Evolutionary conservation across 495 filamentous ascomycete species (phyloP), one percentile per base, ranked within the genome.

Genomic region (Podospora australis): DNA sequence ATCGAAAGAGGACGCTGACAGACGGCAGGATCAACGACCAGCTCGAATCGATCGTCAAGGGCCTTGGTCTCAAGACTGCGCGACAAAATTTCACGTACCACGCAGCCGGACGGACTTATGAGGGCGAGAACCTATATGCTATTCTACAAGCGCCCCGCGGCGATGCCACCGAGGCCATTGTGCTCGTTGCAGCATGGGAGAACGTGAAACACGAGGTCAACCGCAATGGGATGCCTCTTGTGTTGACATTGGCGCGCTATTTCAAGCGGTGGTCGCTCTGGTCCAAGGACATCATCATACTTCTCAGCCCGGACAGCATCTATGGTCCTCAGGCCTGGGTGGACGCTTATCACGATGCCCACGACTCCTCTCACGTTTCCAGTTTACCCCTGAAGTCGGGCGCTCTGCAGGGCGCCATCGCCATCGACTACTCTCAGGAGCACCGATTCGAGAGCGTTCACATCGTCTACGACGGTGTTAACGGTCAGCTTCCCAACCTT

Each of bases 141-240:
- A 84, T 97, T 46, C 78, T 98, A n/a, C 88, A 94, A 57, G 94
- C 92, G 1, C 92, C 92, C 3, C 79, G 92, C 21, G 90, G 92
- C 23, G 92, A 98, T 71, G 92, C 94, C n/a, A 97, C 94, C 3
- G 92, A 98, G 68, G 94, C 92, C 14, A 87, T 97, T 58, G 92
- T 97, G 26, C 71, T 98, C 16, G 82, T 94, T 24, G 90, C 84
- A 30, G 84, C 88, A 1, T 96, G 89, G 90, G 78, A 74, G 63
- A 97, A 92, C 44, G 83, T 85, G 55, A 79, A 88, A 48, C 81
- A 80, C 4, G 77, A 84, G 55, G 60, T 90, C 53, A 98, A 98
- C 65, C 70, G 84, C 52, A 90, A 87, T 54, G 92, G 90, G 16
- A 79, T 97, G 14, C 85, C 88, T 2, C 77, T 98, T 38, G 81